Evolutionary conservation across 2,329 filamentous ascomycete species (phyloP).

Genomic region (Epichloe sibirici): DNA sequence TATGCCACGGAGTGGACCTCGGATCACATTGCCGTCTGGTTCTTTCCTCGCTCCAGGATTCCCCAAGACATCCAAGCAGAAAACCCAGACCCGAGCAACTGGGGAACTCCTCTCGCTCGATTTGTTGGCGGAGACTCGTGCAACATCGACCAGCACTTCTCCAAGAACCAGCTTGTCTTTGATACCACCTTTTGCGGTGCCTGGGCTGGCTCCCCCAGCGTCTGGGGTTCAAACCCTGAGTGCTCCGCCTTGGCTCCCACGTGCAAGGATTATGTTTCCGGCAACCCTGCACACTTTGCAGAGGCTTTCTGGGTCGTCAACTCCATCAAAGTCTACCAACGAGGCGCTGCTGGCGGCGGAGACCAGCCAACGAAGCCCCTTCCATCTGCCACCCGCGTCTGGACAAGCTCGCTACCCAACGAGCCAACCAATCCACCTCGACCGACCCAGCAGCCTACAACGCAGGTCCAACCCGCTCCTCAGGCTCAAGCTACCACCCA

Average conservation of each 20-base stretch:
- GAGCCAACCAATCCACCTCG: neutral
- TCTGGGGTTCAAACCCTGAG: conserved; percentile 45
- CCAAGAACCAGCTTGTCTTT: conserved; percentile 62
- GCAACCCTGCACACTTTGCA: conserved; percentile 56
- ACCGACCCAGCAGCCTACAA: neutral
- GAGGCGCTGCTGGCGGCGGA: conserved; percentile 3
- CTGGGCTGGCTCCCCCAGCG: conserved; percentile 56
- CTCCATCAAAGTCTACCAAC: conserved; percentile 50
- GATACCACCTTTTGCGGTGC: conserved; percentile 79
- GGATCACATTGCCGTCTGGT: conserved; percentile 63
- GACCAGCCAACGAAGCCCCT: neutral
- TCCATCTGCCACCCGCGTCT: neutral
- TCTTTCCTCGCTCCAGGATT: conserved; percentile 58
- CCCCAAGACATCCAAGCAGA: conserved; percentile 49
- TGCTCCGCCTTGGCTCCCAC: conserved; percentile 49
- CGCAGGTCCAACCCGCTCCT: neutral
- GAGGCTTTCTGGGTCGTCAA: conserved; percentile 71
- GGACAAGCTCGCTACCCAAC: neutral
- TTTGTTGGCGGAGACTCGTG: conserved; percentile 59
- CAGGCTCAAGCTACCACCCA: neutral
- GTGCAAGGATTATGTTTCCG: conserved; percentile 60
- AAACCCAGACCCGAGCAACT: conserved; percentile 51
- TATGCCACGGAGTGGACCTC: conserved; percentile 70
- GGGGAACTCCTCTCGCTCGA: conserved; percentile 54
- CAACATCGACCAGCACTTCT: conserved; percentile 59